phyloP scores from a whole-genome alignment of 768 basidiomycete species.

The Mrakia frigida region DNA sequence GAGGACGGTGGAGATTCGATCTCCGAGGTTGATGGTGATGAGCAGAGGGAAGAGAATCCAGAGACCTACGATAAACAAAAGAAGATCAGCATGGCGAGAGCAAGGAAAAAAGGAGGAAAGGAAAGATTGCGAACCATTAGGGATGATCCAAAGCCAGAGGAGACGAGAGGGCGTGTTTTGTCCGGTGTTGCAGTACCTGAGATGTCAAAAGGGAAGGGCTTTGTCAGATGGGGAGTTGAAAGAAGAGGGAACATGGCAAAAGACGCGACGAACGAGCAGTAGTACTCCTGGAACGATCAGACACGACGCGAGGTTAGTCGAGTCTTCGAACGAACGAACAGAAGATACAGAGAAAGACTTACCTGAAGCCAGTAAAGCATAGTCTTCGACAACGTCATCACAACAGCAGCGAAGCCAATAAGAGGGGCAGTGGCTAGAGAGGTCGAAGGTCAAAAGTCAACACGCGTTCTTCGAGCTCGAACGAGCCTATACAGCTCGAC shows the following conservation, averaged over 20 bases:
- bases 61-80: constrained; percentile 47
- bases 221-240: not conserved
- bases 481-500: constrained; percentile 21
- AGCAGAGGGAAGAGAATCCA: constrained; percentile 70
- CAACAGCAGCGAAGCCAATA: constrained; percentile 63
- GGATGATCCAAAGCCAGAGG: constrained; percentile 63
- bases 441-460: not conserved
- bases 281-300: not conserved
- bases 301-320: not conserved
- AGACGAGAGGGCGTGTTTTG: constrained; percentile 60
- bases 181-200: constrained; percentile 50
- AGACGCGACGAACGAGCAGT: not conserved
- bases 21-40: constrained; percentile 58
- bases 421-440: not conserved
- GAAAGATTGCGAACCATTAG: constrained; percentile 53
- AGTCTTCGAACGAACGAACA: constrained; percentile 45
- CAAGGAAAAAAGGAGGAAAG: not conserved
- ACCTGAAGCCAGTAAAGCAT: constrained; percentile 75
- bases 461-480: not conserved
- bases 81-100: constrained; percentile 47
- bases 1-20: constrained; percentile 54
- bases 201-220: not conserved
- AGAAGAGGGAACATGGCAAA: not conserved
- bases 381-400: constrained; percentile 83
- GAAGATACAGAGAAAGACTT: not conserved